Evolutionary conservation across 495 filamentous ascomycete species (phyloP).

Genomic region (Lophium mytilinum): DNA sequence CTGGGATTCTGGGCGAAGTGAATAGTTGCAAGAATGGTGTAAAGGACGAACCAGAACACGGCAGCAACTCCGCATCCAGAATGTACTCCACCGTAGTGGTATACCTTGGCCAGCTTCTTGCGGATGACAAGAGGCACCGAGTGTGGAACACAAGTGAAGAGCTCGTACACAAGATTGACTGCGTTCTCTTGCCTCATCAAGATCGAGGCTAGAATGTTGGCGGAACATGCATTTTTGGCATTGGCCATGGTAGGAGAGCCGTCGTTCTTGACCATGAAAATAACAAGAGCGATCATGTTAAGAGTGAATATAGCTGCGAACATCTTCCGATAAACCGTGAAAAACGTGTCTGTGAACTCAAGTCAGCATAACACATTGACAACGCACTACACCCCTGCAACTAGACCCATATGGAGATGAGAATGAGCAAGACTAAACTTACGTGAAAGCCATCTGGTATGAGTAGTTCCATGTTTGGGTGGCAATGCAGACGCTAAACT

Average conservation of each 20-base stretch:
- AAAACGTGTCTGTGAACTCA: neutral
- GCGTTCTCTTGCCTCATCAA: conserved; percentile 67
- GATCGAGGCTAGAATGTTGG: conserved; percentile 46
- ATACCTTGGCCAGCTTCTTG: conserved; percentile 60
- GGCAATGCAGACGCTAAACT: neutral
- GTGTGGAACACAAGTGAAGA: conserved; percentile 51
- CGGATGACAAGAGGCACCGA: conserved; percentile 56
- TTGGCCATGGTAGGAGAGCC: conserved; percentile 17
- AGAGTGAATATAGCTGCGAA: neutral
- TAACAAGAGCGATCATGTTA: neutral
- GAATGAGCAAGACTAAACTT: neutral
- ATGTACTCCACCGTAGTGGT: conserved; percentile 71
- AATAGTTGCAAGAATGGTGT: conserved; percentile 29
- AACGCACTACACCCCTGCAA: too few relatives aligned
- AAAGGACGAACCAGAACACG: conserved; percentile 60
- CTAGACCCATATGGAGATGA: neutral
- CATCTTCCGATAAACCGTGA: neutral
- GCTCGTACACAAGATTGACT: conserved; percentile 60
- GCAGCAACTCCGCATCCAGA: conserved; percentile 62
- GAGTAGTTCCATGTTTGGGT: neutral
- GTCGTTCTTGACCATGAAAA: neutral
- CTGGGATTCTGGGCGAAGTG: neutral
- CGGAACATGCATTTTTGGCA: conserved; percentile 41
- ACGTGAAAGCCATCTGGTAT: neutral
- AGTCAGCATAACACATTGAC: neutral